phyloP scores from a whole-genome alignment of 345 rosid genomes.

The Murraya paniculata region DNA sequence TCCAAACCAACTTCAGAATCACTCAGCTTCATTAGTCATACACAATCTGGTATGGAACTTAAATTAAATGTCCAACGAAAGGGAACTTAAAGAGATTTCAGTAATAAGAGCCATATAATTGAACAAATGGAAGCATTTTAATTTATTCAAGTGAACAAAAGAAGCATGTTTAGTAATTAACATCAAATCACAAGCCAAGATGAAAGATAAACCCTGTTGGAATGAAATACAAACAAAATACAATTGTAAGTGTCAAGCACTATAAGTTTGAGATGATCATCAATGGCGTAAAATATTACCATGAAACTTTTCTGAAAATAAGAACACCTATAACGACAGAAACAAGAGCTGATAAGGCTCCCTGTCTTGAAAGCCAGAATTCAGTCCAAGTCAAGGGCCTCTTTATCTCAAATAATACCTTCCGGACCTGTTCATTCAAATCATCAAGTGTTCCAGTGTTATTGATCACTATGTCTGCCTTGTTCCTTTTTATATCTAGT shows the following conservation, averaged over 20 bases:
- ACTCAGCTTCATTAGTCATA: background rate
- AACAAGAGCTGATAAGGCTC: slow-evolving; percentile 51
- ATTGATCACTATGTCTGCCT: slow-evolving; percentile 82
- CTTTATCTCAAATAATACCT: slow-evolving; percentile 50
- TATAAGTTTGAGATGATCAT: slow-evolving; percentile 1
- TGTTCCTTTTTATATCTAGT: slow-evolving; percentile 58
- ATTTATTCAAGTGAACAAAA: background rate
- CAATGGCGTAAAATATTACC: background rate
- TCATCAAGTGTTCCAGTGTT: slow-evolving; percentile 69
- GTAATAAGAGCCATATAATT: background rate
- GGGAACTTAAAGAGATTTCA: background rate
- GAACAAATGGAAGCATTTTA: background rate
- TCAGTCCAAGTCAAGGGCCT: slow-evolving; percentile 79
- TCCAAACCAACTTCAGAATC: background rate
- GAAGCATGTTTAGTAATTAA: background rate
- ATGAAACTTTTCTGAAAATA: slow-evolving; percentile 37
- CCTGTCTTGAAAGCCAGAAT: slow-evolving; percentile 81
- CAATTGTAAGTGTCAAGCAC: background rate
- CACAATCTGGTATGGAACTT: background rate
- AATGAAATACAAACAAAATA: slow-evolving; percentile 9
- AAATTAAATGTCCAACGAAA: background rate
- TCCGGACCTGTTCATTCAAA: slow-evolving; percentile 52
- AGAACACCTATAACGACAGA: slow-evolving; percentile 45
- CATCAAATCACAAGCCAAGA: background rate
- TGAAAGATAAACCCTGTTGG: background rate